Base-by-base conservation (phyloP, 139 green algal genomes). In the Eudorina sp. region DNA sequence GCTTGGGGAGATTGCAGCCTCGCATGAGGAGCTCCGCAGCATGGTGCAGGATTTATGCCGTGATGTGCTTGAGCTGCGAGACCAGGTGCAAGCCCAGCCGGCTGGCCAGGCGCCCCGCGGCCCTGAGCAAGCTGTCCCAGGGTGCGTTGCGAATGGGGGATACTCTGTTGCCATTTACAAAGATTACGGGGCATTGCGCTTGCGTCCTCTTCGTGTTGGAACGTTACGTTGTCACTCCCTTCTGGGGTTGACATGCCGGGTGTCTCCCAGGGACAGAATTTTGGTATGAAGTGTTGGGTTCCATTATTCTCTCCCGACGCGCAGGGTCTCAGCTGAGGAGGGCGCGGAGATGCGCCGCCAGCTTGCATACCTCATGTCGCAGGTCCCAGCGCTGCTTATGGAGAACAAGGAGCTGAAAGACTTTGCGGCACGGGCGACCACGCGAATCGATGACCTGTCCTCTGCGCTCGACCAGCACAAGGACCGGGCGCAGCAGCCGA, bases 361-460 rank as follows among this genome's bases (percentile, higher is more conserved):
- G 85, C 36, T 89, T 18, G 40, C 85, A 9, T 79, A 66, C 53
- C 85, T 89, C 16, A 76, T 85, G 55, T 29, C 85, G 1, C 34
- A 70, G 41, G 74, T 89, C 34, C 72, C 85, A 2, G 41, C 46
- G 1, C 38, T 89, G n/a, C 31, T 51, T 21, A 34, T 38, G 2
- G 85, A 89, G 46, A 84, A 83, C n/a, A 62, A n/a, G 0, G 68
- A 81, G 68, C 83, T 88, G 48, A 88, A 88, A 68, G 29, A 69
- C 0, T 48, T 81, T 31, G 48, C 36, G 1, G 36, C 83, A 11
- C 25, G 5, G 2, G 27, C 51, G 4, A 58, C 23, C 2, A 41
- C 55, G 48, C 83, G 18, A 2, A 69, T 87, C 4, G 31, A 38
- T 53, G 60, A 78, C 11, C n/a, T 79, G 45, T 11, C 11, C n/a